Evolutionary conservation across 1,284 basidiomycete genomes (phyloP).

Genomic region (Ganoderma resinaceum): DNA sequence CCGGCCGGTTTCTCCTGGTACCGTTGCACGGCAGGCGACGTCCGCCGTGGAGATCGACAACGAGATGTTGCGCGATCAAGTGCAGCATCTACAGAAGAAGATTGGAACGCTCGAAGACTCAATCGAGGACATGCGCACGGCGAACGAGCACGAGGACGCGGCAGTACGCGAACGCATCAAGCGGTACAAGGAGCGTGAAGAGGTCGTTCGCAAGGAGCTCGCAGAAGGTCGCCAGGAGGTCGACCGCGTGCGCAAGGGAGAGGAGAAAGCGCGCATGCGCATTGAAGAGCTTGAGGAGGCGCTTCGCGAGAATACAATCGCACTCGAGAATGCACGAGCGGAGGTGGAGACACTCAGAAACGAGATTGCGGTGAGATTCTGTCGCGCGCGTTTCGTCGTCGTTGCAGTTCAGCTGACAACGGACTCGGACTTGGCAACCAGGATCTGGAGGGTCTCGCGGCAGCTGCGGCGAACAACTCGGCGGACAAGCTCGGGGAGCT

Average conservation of each 20-base stretch:
- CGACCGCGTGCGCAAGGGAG: conserved; percentile 67
- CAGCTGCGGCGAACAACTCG: conserved; percentile 39
- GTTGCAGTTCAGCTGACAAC: background rate
- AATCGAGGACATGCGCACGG: conserved; percentile 79
- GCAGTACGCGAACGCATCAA: conserved; percentile 69
- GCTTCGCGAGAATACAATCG: conserved; percentile 85
- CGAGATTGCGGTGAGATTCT: conserved; percentile 73
- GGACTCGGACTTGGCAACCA: conserved; percentile 34
- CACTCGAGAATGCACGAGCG: conserved; percentile 90
- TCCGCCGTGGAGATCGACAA: conserved; percentile 91
- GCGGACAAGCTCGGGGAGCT: conserved; percentile 45
- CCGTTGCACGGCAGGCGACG: conserved; percentile 49
- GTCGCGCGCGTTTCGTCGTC: background rate
- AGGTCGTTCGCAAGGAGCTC: conserved; percentile 72
- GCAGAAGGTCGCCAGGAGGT: conserved; percentile 67
- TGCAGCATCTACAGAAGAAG: conserved; percentile 84
- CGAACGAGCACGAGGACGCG: conserved; percentile 79
- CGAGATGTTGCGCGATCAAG: conserved; percentile 88
- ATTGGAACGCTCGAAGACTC: conserved; percentile 83
- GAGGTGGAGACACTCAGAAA: conserved; percentile 87
- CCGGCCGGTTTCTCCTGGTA: conserved; percentile 47
- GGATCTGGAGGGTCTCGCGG: conserved; percentile 59
- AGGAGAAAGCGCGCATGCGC: conserved; percentile 65
- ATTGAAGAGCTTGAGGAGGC: conserved; percentile 89
- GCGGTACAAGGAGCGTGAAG: conserved; percentile 82